Conservation (phyloP, 2,329 filamentous ascomycete species). For the Cercospora sp. region DNA sequence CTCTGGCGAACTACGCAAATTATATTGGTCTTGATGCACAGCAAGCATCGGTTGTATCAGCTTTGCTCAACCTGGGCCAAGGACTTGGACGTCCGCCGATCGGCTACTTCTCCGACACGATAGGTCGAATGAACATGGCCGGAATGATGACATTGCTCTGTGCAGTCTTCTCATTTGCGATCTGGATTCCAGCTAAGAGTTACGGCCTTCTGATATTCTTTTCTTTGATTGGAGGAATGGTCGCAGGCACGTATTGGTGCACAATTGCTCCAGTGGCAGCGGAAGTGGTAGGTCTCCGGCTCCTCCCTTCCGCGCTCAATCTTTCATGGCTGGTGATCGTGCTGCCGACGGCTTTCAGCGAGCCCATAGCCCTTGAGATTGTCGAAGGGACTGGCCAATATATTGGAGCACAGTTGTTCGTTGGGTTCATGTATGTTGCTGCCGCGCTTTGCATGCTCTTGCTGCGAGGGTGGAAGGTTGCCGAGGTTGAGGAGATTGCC, state of each 20-base stretch:
- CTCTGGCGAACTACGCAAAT: slow-evolving; percentile 70
- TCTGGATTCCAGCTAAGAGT: slow-evolving; percentile 71
- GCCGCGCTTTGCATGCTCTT: slow-evolving; percentile 56
- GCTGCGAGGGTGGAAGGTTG: slow-evolving; percentile 63
- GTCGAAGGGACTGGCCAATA: slow-evolving; percentile 53
- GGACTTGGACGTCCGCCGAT: slow-evolving; percentile 70
- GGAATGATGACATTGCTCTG: slow-evolving; percentile 60
- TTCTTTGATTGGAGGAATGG: slow-evolving; percentile 63
- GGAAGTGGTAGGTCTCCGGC: slow-evolving; percentile 69
- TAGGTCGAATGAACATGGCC: slow-evolving; percentile 74
- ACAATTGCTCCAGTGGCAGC: slow-evolving; percentile 69
- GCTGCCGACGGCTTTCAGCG: slow-evolving; percentile 66
- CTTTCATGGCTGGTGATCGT: slow-evolving; percentile 72
- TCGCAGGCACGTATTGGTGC: slow-evolving; percentile 68
- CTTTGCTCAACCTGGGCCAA: slow-evolving; percentile 67
- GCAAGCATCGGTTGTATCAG: slow-evolving; percentile 70
- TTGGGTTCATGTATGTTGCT: slow-evolving; percentile 62
- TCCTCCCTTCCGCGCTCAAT: slow-evolving; percentile 68
- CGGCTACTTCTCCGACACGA: slow-evolving; percentile 68
- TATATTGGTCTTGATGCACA: slow-evolving; percentile 65
- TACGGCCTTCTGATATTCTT: slow-evolving; percentile 72
- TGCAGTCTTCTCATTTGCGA: slow-evolving; percentile 64
- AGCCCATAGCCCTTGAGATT: slow-evolving; percentile 58
- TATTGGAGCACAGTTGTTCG: slow-evolving; percentile 60
- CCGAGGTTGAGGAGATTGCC: slow-evolving; percentile 49